Evolutionary conservation across 2,329 filamentous ascomycete species (phyloP).

Genomic region (Fusarium sp.): DNA sequence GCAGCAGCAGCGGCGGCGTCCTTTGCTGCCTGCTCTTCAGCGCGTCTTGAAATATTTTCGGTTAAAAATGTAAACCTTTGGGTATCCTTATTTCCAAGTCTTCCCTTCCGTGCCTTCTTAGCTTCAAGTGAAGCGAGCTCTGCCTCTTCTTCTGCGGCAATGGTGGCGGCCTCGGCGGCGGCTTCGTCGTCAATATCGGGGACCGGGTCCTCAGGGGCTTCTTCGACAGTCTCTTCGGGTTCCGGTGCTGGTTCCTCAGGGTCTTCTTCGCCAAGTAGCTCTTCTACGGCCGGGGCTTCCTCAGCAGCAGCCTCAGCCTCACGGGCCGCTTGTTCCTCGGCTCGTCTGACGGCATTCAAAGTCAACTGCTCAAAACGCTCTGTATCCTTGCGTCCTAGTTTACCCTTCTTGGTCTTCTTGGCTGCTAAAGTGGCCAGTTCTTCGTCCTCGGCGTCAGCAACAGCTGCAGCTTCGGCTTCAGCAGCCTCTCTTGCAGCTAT

Average conservation of each 20-base stretch:
- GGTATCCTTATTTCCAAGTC: conserved; percentile 58
- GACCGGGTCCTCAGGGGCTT: not conserved
- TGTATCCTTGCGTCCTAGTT: conserved; percentile 42
- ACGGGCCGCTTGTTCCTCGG: conserved; percentile 29
- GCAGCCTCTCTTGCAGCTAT: conserved; percentile 36
- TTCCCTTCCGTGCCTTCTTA: conserved; percentile 64
- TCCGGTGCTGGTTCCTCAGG: conserved; percentile 21
- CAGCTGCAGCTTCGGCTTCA: conserved; percentile 41
- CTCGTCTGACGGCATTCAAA: conserved; percentile 33
- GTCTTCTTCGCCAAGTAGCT: conserved; percentile 3
- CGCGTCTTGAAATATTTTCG: conserved; percentile 50
- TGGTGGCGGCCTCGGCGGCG: conserved; percentile 22
- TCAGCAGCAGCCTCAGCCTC: conserved; percentile 37
- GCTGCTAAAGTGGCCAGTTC: conserved; percentile 56
- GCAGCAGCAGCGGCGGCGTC: conserved; percentile 51
- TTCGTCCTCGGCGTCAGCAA: conserved; percentile 48
- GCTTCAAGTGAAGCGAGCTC: conserved; percentile 57
- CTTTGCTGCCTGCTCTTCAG: conserved; percentile 51
- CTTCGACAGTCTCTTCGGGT: conserved; percentile 17
- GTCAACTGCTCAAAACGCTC: conserved; percentile 36
- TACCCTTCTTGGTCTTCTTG: conserved; percentile 52
- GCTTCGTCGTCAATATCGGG: conserved; percentile 18
- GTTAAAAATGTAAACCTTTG: conserved; percentile 57
- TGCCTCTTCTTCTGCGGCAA: conserved; percentile 49
- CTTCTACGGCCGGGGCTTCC: conserved; percentile 8